These are phyloP conservation scores for Auriscalpium orientale DNA, from an alignment of 768 basidiomycete genomes.

Conservation along the genomic window DNA sequence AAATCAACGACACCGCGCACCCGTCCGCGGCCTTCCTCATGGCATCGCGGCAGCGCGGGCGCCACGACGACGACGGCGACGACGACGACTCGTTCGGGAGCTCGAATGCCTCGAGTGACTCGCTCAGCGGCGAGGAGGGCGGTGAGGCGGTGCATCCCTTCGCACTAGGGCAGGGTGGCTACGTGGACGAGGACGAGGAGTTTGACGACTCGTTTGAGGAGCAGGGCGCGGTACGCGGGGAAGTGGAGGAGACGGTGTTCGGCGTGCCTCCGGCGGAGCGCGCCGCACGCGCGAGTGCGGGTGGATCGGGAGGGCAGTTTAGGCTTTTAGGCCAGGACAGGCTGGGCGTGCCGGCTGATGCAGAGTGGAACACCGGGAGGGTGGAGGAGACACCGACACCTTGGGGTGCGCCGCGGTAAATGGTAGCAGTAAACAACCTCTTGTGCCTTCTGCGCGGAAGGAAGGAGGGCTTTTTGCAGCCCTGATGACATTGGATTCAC, in stretches of 20 bases:
- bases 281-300: constrained; percentile 4
- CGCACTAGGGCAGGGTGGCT: constrained; percentile 29
- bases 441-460: too few species aligned
- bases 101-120: constrained; percentile 22
- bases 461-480: too few species aligned
- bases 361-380: constrained; percentile 43
- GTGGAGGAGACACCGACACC: constrained; percentile 66
- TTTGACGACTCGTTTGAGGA: constrained; percentile 38
- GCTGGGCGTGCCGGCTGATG: constrained; percentile 55
- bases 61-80: constrained; percentile 4
- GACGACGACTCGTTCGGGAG: constrained; percentile 6
- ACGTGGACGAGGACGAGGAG: constrained; percentile 26
- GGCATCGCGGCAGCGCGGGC: constrained; percentile 31
- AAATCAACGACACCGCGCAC: constrained; percentile 49
- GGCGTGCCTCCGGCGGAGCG: constrained; percentile 54
- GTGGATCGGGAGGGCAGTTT: constrained; percentile 26
- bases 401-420: constrained; percentile 9
- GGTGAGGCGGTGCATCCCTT: constrained; percentile 55
- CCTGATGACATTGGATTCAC: too few species aligned
- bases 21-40: constrained; percentile 70
- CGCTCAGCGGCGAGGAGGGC: constrained; percentile 36
- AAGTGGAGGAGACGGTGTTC: constrained; percentile 62
- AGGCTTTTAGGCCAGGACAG: constrained; percentile 57
- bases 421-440: too few species aligned
- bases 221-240: constrained; percentile 32